These are phyloP conservation scores for Posidonia australis DNA, from an alignment of 106 monocot genomes.

Conservation along the genomic window DNA sequence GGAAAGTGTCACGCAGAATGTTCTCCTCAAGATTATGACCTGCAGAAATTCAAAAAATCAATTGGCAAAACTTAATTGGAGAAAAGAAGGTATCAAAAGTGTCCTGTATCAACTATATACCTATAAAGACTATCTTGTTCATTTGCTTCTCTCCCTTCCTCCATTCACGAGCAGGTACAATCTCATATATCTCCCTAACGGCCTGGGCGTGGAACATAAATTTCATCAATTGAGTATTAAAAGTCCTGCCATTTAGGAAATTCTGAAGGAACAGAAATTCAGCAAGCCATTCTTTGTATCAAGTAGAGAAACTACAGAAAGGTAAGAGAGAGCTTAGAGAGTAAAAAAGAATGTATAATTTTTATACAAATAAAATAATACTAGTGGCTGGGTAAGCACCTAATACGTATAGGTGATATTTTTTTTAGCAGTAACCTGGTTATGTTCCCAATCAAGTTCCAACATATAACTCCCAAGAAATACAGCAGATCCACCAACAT, in stretches of 20 bases:
- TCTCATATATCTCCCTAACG: conserved; percentile 17
- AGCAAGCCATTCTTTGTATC: too few relatives aligned
- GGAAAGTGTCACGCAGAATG: conserved; percentile 3
- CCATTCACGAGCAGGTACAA: conserved; percentile 18
- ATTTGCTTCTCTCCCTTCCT: conserved; percentile 5
- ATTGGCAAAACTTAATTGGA: neutral
- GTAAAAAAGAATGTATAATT: too few relatives aligned
- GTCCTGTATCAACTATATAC: neutral
- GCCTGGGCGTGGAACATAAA: conserved; percentile 3
- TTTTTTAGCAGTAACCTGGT: neutral
- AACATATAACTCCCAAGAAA: too few relatives aligned
- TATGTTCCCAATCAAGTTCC: neutral
- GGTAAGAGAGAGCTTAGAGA: too few relatives aligned
- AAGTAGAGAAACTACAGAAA: too few relatives aligned
- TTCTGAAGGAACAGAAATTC: neutral
- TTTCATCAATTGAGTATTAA: too few relatives aligned
- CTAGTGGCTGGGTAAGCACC: too few relatives aligned
- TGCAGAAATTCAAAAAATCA: conserved; percentile 1
- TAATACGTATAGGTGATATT: too few relatives aligned
- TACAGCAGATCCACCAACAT: too few relatives aligned
- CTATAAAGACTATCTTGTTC: conserved; percentile 22
- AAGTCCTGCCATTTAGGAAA: neutral
- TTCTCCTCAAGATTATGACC: conserved; percentile 13
- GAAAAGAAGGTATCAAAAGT: neutral
- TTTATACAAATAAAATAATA: too few relatives aligned